Conservation (phyloP, 2,329 filamentous ascomycete species). For the Dactylonectria macrodidyma region DNA sequence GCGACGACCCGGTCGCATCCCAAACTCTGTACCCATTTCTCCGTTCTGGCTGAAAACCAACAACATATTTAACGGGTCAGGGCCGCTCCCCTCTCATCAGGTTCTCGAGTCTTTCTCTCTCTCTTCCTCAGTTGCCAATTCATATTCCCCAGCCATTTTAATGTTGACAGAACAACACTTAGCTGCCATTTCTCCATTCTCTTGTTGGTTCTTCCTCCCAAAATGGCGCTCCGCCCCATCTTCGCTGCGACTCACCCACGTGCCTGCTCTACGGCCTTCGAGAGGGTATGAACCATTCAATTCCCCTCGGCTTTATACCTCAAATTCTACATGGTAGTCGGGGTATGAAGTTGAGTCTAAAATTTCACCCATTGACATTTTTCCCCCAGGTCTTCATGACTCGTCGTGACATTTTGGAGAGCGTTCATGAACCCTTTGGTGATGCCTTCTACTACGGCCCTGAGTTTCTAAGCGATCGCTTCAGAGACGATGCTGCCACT, state of each 20-base stretch:
- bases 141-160: slow-evolving; percentile 36
- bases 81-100: slow-evolving; percentile 28
- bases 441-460: slow-evolving; percentile 97
- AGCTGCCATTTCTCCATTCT: slow-evolving; percentile 48
- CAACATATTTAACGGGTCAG: slow-evolving; percentile 39
- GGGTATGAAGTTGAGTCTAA: neutral
- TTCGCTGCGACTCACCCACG: slow-evolving; percentile 95
- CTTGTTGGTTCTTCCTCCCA: slow-evolving; percentile 51
- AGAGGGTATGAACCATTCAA: slow-evolving; percentile 77
- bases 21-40: slow-evolving; percentile 37
- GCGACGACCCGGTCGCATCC: slow-evolving; percentile 46
- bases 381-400: slow-evolving; percentile 91
- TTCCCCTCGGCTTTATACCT: slow-evolving; percentile 8
- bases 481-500: slow-evolving; percentile 74
- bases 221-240: slow-evolving; percentile 80
- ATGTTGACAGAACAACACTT: slow-evolving; percentile 48
- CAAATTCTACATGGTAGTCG: neutral
- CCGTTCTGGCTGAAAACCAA: slow-evolving; percentile 6
- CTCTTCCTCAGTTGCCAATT: slow-evolving; percentile 27
- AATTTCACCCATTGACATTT: neutral
- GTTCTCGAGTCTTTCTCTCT: slow-evolving; percentile 22
- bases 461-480: slow-evolving; percentile 86
- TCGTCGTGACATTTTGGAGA: slow-evolving; percentile 83
- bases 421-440: slow-evolving; percentile 95
- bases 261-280: slow-evolving; percentile 97